Evolutionary conservation across 352 stramenopile species (phyloP).

Genomic region (Phytophthora melonis): DNA sequence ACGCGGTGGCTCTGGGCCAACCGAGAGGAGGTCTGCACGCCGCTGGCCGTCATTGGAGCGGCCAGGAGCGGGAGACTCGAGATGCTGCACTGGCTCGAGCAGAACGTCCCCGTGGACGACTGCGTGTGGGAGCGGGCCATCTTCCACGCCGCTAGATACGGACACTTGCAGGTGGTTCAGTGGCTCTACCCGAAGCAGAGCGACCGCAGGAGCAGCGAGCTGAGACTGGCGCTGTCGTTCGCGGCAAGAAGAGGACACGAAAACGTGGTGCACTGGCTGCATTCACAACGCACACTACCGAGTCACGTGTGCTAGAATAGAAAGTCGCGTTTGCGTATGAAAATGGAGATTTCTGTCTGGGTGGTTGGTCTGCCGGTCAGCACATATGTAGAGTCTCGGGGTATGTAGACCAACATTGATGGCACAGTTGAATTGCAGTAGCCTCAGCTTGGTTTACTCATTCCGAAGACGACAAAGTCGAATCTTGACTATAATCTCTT

Average conservation of each 20-base stretch:
- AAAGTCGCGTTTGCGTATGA: background rate
- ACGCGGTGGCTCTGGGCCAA: constrained; percentile 19
- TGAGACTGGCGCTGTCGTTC: constrained; percentile 10
- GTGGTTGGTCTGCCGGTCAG: background rate
- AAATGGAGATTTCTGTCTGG: background rate
- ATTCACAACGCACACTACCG: constrained; percentile 4
- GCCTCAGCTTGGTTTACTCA: no score
- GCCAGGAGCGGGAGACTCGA: constrained; percentile 15
- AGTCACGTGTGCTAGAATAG: constrained; percentile 10
- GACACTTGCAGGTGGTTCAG: constrained; percentile 15
- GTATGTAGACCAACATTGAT: no score
- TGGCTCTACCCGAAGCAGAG: constrained; percentile 23
- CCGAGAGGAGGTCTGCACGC: constrained; percentile 16
- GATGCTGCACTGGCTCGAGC: constrained; percentile 23
- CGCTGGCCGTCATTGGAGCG: constrained; percentile 12
- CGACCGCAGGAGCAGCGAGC: constrained; percentile 12
- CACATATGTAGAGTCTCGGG: no score
- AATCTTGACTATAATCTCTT: no score
- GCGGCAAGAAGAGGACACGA: constrained; percentile 22
- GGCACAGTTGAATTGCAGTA: no score
- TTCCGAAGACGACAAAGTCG: no score
- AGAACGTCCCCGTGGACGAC: constrained; percentile 9
- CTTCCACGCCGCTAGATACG: constrained; percentile 13
- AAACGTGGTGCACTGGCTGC: constrained; percentile 34
- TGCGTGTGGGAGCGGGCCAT: constrained; percentile 12